A percentile compares a stretch with the other conserved stretches of the same genome.
These are phyloP conservation scores for Penicillium crystallinum DNA, from an alignment of 495 filamentous ascomycete genomes.

Conservation along the genomic window DNA sequence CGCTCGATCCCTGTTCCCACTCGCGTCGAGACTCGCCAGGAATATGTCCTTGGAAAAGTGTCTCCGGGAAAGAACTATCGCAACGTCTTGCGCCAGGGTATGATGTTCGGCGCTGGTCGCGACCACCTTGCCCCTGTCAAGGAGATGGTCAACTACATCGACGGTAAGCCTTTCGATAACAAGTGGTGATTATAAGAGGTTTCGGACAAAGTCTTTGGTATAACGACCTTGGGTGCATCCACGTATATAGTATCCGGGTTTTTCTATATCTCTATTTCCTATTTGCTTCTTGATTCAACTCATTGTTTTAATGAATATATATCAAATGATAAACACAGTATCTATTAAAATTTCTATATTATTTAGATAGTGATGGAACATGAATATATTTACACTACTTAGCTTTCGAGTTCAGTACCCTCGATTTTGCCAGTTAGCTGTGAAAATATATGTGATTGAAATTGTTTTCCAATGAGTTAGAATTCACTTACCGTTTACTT, in stretches of 20 bases:
- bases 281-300: too few relatives aligned
- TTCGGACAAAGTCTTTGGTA: background rate
- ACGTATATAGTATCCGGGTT: too few relatives aligned
- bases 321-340: too few relatives aligned
- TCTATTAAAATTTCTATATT: too few relatives aligned
- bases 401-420: too few relatives aligned
- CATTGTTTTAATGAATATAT: too few relatives aligned
- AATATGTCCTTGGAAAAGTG: constrained; percentile 49
- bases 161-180: constrained; percentile 42
- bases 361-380: too few relatives aligned
- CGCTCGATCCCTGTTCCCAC: constrained; percentile 48
- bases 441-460: background rate
- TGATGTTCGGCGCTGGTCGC: constrained; percentile 42
- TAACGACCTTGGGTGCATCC: constrained; percentile 2
- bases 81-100: constrained; percentile 44
- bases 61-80: constrained; percentile 51
- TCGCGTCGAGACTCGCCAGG: constrained; percentile 44
- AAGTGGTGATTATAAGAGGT: constrained; percentile 30
- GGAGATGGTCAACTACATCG: constrained; percentile 42
- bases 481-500: background rate
- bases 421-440: background rate
- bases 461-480: background rate
- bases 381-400: too few relatives aligned
- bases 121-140: constrained; percentile 45
- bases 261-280: too few relatives aligned